Percentiles rank a stretch among this genome's conserved stretches.
phyloP scores from a whole-genome alignment of 2,329 filamentous ascomycete genomes.

The Cyanodermella asteris region DNA sequence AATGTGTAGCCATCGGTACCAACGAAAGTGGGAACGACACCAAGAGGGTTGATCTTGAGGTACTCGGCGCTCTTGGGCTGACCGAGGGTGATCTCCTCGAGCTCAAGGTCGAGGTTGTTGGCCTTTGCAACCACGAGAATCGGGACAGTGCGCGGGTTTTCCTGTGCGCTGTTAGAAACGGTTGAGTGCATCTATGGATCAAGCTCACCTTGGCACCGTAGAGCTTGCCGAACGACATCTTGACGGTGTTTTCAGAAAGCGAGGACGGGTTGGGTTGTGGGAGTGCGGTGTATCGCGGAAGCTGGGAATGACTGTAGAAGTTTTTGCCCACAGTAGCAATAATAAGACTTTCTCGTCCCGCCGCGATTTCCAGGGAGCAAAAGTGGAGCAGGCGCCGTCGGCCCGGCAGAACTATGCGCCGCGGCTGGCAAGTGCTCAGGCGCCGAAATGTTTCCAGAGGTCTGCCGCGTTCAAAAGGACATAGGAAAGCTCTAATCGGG shows the following conservation, averaged over 20 bases:
- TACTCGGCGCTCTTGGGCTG: constrained; percentile 51
- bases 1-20: constrained; percentile 80
- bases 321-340: too few relatives aligned
- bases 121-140: constrained; percentile 91
- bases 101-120: constrained; percentile 81
- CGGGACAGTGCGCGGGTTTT: constrained; percentile 72
- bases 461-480: too few relatives aligned
- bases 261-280: constrained; percentile 1
- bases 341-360: too few relatives aligned
- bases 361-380: too few relatives aligned
- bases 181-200: too few relatives aligned
- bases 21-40: constrained; percentile 83
- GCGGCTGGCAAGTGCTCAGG: too few relatives aligned
- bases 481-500: too few relatives aligned
- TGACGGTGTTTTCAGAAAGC: constrained; percentile 6
- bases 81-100: constrained; percentile 53
- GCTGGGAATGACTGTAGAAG: background rate
- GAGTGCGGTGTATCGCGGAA: constrained; percentile 10
- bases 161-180: constrained; percentile 27
- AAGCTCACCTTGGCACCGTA: constrained; percentile 59
- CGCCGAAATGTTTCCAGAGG: too few relatives aligned
- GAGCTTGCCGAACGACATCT: constrained; percentile 91
- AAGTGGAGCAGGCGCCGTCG: too few relatives aligned
- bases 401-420: too few relatives aligned
- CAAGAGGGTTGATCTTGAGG: constrained; percentile 64